Base-by-base conservation (phyloP, 768 basidiomycete genomes). In the Russula earlei region DNA sequence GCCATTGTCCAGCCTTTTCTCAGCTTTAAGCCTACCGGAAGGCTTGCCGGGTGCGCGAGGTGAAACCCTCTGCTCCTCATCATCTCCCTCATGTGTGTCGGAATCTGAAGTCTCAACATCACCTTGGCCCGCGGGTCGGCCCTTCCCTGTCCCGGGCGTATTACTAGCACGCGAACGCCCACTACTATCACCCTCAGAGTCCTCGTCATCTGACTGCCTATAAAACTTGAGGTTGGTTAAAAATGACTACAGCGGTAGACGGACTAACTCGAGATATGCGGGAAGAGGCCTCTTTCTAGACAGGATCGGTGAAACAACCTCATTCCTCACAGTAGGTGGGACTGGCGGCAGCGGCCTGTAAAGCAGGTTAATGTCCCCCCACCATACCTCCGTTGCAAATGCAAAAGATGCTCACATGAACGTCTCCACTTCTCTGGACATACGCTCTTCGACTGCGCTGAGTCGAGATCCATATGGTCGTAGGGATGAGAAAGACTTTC, bases 381-480 rank as follows among this genome's bases (percentile, higher is more conserved):
- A 24, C 5, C 14, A 14, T 11, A n/a, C n/a, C n/a, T 22, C 5
- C n/a, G 29, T 17, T 9, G n/a, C 27, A 29, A 7, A 49, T 14
- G 7, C 24, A 12, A 9, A n/a, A 6, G 33, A 20, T 37, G 31
- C 57, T 24, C 42, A 58, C 57, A 25, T 37, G 6, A 49, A 44
- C 12, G 56, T 31, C 34, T 49, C 52, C 33, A 43, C 47, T 40
- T 58, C 57, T 38, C 57, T 58, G 14, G 52, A 49, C 51, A 43
- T 53, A 24, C 47, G 46, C 36, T 58, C 51, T 31, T 57, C 57
- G 6, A 54, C 22, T 1, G 52, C 49, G 27, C 46, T 47, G 7
- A 40, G 5, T 43, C 51, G 52, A 43, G 46, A 22, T n/a, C 46
- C 27, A 36, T 40, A 37, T 36, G 40, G 25, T 43, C 46, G 51